These are phyloP conservation scores for Penicillium sp. DNA, from an alignment of 2,329 filamentous ascomycete species.

Conservation along the genomic window DNA sequence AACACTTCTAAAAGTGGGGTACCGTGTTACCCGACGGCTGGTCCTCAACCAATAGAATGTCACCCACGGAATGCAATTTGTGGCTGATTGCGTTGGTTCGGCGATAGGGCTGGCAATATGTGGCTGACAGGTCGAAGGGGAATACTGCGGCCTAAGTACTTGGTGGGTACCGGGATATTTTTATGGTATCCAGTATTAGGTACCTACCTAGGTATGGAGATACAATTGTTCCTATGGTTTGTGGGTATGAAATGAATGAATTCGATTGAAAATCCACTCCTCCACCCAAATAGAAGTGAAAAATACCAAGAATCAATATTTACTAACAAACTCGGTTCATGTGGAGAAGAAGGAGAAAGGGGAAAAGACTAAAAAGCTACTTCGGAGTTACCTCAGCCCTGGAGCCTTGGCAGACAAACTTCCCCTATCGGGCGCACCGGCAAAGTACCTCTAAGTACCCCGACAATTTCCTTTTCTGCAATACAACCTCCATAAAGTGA, in stretches of 20 bases:
- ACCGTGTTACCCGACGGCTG: slow-evolving; percentile 10
- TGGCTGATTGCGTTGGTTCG: slow-evolving; percentile 16
- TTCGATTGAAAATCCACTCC: not conserved
- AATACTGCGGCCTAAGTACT: not conserved
- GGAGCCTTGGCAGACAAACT: slow-evolving; percentile 3
- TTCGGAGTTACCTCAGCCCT: slow-evolving; percentile 7
- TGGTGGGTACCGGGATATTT: not conserved
- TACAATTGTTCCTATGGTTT: no score
- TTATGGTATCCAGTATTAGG: not conserved
- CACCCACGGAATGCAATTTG: slow-evolving; percentile 2
- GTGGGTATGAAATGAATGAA: not conserved
- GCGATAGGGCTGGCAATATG: slow-evolving; percentile 18
- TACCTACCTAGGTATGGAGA: no score
- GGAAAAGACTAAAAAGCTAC: slow-evolving; percentile 6
- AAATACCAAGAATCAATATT: not conserved
- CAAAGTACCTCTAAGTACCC: slow-evolving; percentile 10
- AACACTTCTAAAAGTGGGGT: not conserved
- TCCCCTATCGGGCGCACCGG: not conserved
- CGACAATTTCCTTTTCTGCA: slow-evolving; percentile 3
- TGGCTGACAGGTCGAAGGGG: slow-evolving; percentile 7
- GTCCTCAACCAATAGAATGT: slow-evolving; percentile 7
- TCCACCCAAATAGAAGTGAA: not conserved
- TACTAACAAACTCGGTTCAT: not conserved
- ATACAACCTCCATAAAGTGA: slow-evolving; percentile 5
- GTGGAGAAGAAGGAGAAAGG: slow-evolving; percentile 7